Conservation (phyloP, 1,139 yeast species). For the Lodderomyces parapsilosis region DNA sequence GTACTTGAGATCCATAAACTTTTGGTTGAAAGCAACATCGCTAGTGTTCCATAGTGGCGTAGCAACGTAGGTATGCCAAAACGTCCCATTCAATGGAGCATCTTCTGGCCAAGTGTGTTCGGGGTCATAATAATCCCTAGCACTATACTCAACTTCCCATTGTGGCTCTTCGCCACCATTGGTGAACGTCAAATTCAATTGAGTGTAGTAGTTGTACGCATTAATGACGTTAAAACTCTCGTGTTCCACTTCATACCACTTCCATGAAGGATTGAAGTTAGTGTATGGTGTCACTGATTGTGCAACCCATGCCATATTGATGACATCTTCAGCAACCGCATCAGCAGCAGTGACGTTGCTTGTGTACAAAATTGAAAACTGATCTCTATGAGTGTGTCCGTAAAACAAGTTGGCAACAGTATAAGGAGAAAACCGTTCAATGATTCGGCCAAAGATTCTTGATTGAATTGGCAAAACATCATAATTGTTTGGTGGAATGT, state of each 20-base stretch:
- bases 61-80: constrained; percentile 50
- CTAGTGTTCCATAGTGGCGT: constrained; percentile 30
- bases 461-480: constrained; percentile 67
- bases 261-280: constrained; percentile 66
- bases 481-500: constrained; percentile 55
- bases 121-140: constrained; percentile 50
- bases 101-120: constrained; percentile 47
- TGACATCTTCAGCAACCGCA: constrained; percentile 39
- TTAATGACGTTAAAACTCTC: constrained; percentile 62
- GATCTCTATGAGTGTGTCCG: constrained; percentile 76
- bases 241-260: constrained; percentile 67
- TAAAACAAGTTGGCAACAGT: constrained; percentile 68
- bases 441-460: constrained; percentile 52
- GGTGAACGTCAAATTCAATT: constrained; percentile 50
- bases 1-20: constrained; percentile 46
- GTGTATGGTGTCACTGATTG: constrained; percentile 67
- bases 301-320: constrained; percentile 62
- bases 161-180: constrained; percentile 49
- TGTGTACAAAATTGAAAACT: constrained; percentile 57
- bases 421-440: constrained; percentile 66
- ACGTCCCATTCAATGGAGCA: constrained; percentile 59
- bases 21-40: constrained; percentile 43
- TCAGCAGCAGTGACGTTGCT: constrained; percentile 28
- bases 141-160: constrained; percentile 55
- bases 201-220: constrained; percentile 54